Evolutionary conservation across 345 rosid species (phyloP), one percentile per base, ranked within the genome.

Genomic region (Salix viminalis): DNA sequence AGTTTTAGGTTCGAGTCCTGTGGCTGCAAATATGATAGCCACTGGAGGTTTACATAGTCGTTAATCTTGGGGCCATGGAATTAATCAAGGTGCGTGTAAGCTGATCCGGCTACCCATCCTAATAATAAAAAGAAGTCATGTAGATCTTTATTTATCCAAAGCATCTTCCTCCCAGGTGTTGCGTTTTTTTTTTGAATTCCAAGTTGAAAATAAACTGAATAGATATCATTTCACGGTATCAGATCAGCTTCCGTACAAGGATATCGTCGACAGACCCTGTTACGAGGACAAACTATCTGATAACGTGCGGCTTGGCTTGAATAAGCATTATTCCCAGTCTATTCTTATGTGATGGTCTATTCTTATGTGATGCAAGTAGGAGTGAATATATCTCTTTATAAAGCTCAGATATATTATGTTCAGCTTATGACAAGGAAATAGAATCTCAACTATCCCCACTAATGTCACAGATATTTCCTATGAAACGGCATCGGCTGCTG

Each of bases 141-240:
- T 36, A 70, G 48, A 46, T 39, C 70, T 70, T 70, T 44, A 44
- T 76, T 50, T 70, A 30, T 46, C 16, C 64, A 58, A 56, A 73
- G 42, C 71, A 50, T 50, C 70, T 65, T 64, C 69, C 6, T 15
- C 11, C 24, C 36, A 21, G 13, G 24, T 54, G 34, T 68, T 73
- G 19, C 44, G 46, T 16, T 70, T 44, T 2, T 2, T n/a, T 30
- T 76, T 86, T 86, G 4, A n/a, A 15, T 67, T 46, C 30, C 12
- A 21, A 2, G 15, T 74, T 72, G n/a, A 14, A 11, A 56, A 72
- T n/a, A 26, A 56, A 36, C 11, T 14, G 7, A 21, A 15, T 52
- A 1, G 65, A 23, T 34, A 14, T n/a, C 16, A 23, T 23, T 39
- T 58, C 16, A 65, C 3, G 41, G 24, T 13, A 24, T 70, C 12